Base-by-base conservation (phyloP, 768 basidiomycete species). In the Suillus spraguei region DNA sequence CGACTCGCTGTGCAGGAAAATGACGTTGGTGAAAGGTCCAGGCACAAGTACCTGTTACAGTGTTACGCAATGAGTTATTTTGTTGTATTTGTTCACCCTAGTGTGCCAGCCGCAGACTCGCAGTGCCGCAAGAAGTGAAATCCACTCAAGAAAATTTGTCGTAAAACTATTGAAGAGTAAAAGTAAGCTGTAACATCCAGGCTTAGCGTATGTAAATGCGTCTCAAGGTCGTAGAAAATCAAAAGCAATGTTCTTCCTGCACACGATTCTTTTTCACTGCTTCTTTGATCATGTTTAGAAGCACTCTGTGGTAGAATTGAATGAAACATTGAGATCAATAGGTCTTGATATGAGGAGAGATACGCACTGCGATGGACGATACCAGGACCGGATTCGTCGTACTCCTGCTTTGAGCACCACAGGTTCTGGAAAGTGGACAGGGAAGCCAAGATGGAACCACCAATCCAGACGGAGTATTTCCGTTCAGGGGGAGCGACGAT, bases 391-490 rank as follows among this genome's bases (percentile, higher is more conserved):
- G 83, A 85, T 76, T 92, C 94, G 75, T 95, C 94, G 79, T 95
- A 95, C 81, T 95, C 94, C 72, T 94, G 91, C 79, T 93, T 93
- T 63, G 89, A 88, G 79, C 90, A 90, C 94, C 95, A 97, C 79
- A 96, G 81, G 76, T 95, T 95, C 82, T 97, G 95, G 95, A 97
- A 97, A 69, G 95, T 96, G 73, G 87, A 90, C 58, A 97, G 85
- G 38, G 93, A 95, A 52, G 94, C 95, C 68, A 92, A 80, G 70
- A 92, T 92, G 49, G 89, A 90, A 64, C 90, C 91, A 80, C 91
- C 91, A 70, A 95, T 95, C 92, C 95, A 97, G 79, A 96, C 95
- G 61, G 92, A 94, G 85, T 95, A 95, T 77, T 94, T 97, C 70
- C 94, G 83, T 83, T 97, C 94, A 61, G 94, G 94, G 59, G 95